Conservation (phyloP, 2,329 filamentous ascomycete species). For the Nothomitra cinnamomea region DNA sequence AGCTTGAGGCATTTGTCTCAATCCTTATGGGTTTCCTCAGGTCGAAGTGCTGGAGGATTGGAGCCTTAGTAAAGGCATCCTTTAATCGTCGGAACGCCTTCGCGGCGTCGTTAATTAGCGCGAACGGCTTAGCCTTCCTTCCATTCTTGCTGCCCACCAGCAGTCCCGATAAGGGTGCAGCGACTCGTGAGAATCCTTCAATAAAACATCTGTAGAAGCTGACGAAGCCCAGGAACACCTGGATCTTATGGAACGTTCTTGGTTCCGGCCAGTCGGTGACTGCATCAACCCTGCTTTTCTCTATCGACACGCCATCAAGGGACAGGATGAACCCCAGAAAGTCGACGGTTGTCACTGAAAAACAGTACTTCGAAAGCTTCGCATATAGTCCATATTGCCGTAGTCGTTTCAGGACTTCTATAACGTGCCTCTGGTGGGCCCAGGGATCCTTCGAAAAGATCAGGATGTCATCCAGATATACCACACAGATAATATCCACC, state of each 20-base stretch:
- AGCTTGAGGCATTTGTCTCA: constrained; percentile 13
- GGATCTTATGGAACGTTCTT: constrained; percentile 11
- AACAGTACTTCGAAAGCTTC: constrained; percentile 5
- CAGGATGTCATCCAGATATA: constrained; percentile 19
- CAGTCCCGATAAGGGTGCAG: constrained; percentile 12
- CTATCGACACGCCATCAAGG: constrained; percentile 8
- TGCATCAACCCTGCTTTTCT: constrained; percentile 8
- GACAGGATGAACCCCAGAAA: constrained; percentile 3
- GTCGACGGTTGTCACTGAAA: neutral
- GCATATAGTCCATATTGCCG: neutral
- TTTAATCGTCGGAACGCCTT: constrained; percentile 14
- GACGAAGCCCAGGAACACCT: constrained; percentile 16
- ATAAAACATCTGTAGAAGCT: constrained; percentile 21
- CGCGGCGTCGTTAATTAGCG: constrained; percentile 6
- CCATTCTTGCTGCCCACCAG: constrained; percentile 8
- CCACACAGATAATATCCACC: constrained; percentile 9
- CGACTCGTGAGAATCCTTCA: constrained; percentile 12
- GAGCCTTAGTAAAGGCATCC: no score
- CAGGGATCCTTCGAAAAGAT: constrained; percentile 11
- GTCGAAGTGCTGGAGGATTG: constrained; percentile 11
- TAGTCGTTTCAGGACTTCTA: neutral
- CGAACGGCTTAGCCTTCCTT: constrained; percentile 8
- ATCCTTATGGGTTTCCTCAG: constrained; percentile 9
- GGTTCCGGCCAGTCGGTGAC: constrained; percentile 11
- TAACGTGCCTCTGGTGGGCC: constrained; percentile 1